These are phyloP conservation scores for Axilococcus clingmanii DNA, from an alignment of 139 green algal species.

Conservation along the genomic window DNA sequence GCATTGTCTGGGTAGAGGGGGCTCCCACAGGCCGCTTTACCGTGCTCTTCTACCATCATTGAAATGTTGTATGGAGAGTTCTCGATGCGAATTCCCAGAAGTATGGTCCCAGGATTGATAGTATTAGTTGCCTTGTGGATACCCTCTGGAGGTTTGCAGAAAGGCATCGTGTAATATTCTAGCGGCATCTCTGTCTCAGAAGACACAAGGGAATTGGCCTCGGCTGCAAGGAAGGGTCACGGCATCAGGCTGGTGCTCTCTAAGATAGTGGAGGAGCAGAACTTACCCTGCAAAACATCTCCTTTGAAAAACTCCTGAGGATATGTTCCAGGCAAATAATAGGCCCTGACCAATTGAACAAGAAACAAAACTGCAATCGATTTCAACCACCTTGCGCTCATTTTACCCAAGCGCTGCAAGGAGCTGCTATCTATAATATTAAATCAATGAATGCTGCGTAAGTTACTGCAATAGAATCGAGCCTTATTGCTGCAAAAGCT, in stretches of 20 bases:
- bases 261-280: too few relatives aligned
- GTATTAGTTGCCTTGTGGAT: constrained; percentile 47
- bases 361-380: too few relatives aligned
- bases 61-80: constrained; percentile 89
- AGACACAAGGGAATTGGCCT: constrained; percentile 80
- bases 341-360: constrained; percentile 15
- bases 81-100: constrained; percentile 77
- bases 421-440: too few relatives aligned
- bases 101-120: constrained; percentile 87
- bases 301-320: constrained; percentile 55
- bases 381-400: too few relatives aligned
- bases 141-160: constrained; percentile 80
- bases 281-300: constrained; percentile 31
- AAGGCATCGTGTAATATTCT: constrained; percentile 90
- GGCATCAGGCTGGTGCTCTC: too few relatives aligned
- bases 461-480: too few relatives aligned
- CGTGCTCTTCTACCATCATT: constrained; percentile 63
- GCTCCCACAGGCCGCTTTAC: constrained; percentile 39
- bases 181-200: constrained; percentile 87
- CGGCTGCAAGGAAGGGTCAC: constrained; percentile 33
- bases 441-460: too few relatives aligned
- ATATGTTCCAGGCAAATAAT: constrained; percentile 73
- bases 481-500: too few relatives aligned
- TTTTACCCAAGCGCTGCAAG: too few relatives aligned
- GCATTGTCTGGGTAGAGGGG: constrained; percentile 32